A percentile compares a stretch with the other conserved stretches of the same genome.
These are phyloP conservation scores for Teunomyces pallodes DNA, from an alignment of 805 yeast genomes.

Conservation along the genomic window DNA sequence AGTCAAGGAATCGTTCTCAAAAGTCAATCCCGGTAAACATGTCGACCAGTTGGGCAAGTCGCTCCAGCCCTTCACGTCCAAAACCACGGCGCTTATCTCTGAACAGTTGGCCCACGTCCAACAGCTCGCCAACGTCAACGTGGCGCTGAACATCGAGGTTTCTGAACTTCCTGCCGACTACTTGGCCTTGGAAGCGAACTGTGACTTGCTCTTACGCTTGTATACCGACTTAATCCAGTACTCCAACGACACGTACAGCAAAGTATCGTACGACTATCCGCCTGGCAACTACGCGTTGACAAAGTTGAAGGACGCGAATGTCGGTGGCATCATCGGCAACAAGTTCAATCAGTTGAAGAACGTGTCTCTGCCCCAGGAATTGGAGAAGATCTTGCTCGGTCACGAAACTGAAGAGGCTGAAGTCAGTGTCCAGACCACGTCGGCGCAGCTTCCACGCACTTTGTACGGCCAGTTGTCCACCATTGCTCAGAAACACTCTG, in stretches of 20 bases:
- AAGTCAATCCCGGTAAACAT: slow-evolving; percentile 37
- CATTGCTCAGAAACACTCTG: slow-evolving; percentile 51
- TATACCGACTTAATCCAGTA: slow-evolving; percentile 49
- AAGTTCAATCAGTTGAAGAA: slow-evolving; percentile 59
- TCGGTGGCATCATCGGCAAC: slow-evolving; percentile 54
- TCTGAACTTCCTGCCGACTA: slow-evolving; percentile 76
- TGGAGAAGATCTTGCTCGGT: slow-evolving; percentile 55
- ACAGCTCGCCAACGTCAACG: slow-evolving; percentile 26
- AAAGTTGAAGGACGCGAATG: slow-evolving; percentile 65
- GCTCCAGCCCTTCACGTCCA: slow-evolving; percentile 53
- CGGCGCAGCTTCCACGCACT: slow-evolving; percentile 58
- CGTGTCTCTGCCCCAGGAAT: slow-evolving; percentile 66
- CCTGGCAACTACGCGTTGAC: slow-evolving; percentile 49
- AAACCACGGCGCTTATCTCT: slow-evolving; percentile 59
- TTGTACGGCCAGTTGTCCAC: slow-evolving; percentile 68
- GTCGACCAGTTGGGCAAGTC: slow-evolving; percentile 46
- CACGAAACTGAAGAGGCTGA: slow-evolving; percentile 11
- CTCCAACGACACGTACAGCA: slow-evolving; percentile 57
- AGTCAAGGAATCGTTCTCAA: slow-evolving; percentile 34
- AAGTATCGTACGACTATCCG: slow-evolving; percentile 79
- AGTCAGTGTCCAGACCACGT: slow-evolving; percentile 28
- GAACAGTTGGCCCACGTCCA: slow-evolving; percentile 58
- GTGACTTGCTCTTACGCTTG: slow-evolving; percentile 60
- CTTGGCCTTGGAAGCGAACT: slow-evolving; percentile 60
- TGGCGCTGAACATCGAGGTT: slow-evolving; percentile 51